A percentile compares a stretch with the other conserved stretches of the same genome.
These are phyloP conservation scores for Phytophthora tentaculata DNA, from an alignment of 352 stramenopile species.

Conservation along the genomic window DNA sequence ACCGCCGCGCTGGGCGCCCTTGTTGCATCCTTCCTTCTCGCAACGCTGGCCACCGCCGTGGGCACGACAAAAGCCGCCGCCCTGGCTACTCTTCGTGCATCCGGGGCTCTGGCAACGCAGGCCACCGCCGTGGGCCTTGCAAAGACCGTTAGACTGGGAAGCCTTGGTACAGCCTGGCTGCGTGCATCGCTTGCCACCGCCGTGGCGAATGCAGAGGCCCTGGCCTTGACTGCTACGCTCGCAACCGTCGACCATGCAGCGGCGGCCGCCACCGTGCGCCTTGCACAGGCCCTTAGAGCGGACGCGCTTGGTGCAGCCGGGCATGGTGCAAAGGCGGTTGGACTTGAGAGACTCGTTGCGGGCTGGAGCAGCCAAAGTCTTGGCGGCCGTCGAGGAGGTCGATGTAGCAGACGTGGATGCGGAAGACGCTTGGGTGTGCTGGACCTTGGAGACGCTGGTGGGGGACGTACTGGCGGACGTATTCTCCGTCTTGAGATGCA, in stretches of 20 bases:
- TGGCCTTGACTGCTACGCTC: constrained; percentile 84
- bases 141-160: constrained; percentile 85
- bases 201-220: constrained; percentile 84
- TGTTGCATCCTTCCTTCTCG: constrained; percentile 85
- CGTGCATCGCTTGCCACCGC: constrained; percentile 82
- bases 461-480: constrained; percentile 26
- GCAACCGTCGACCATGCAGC: constrained; percentile 85
- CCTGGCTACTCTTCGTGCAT: constrained; percentile 86
- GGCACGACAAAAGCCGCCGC: constrained; percentile 84
- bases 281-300: constrained; percentile 88
- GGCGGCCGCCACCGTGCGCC: constrained; percentile 75
- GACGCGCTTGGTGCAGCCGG: constrained; percentile 84
- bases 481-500: constrained; percentile 30
- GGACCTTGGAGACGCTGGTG: constrained; percentile 33
- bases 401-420: background rate
- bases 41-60: constrained; percentile 87
- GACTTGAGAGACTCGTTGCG: constrained; percentile 78
- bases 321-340: constrained; percentile 83
- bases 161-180: constrained; percentile 82
- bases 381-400: background rate
- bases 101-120: constrained; percentile 73
- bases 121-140: constrained; percentile 85
- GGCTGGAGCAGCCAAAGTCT: constrained; percentile 17
- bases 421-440: constrained; percentile 6
- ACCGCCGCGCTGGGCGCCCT: constrained; percentile 78